Base-by-base conservation (phyloP, 2,329 filamentous ascomycete genomes). In the Xylariaceae sp. region DNA sequence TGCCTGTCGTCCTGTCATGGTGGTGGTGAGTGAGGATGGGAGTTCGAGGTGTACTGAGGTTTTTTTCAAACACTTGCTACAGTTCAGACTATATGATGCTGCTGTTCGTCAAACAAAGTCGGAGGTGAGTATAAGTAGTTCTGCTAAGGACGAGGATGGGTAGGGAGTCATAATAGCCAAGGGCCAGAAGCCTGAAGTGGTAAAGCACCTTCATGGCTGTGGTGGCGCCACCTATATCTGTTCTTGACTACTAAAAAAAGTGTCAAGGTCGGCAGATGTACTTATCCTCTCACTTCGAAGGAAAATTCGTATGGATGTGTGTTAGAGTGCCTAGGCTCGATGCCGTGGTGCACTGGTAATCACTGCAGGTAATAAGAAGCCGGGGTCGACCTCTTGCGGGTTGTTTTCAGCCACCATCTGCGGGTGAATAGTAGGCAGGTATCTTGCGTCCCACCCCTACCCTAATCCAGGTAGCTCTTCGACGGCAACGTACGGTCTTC, bases 1-100 rank as follows among this genome's bases (percentile, higher is more conserved):
- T n/a, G 63, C 59, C 55, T 64, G 62, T 64, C 64, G 60, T 53
- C 64, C 62, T 45, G 64, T 64, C 64, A 65, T 65, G 35, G 51
- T 57, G 53, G 49, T 4, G 23, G 5, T 30, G 23, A 30, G 23
- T 50, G 48, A 50, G 48, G 48, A 57, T 35, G 55, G 23, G 23
- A 30, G 23, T 30, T 60, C 45, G 61, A 57, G 55, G 47, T 58
- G 18, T 57, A 51, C 35, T 15, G 34, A 52, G 41, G 34, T 15
- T 48, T 37, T 37, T 30, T n/a, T 49, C 23, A 5, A 30, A 30
- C 23, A 30, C 23, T 23, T 30, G 23, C 23, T 30, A 30, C 23
- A 5, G 23, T 30, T 49, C 18, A 17, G 53, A 39, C 54, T 52
- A 57, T 30, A 55, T 15, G 53, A 52, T 48, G 55, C 13, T 51